These are phyloP conservation scores for Candida ortonii DNA, from an alignment of 805 yeast genomes.

Conservation along the genomic window DNA sequence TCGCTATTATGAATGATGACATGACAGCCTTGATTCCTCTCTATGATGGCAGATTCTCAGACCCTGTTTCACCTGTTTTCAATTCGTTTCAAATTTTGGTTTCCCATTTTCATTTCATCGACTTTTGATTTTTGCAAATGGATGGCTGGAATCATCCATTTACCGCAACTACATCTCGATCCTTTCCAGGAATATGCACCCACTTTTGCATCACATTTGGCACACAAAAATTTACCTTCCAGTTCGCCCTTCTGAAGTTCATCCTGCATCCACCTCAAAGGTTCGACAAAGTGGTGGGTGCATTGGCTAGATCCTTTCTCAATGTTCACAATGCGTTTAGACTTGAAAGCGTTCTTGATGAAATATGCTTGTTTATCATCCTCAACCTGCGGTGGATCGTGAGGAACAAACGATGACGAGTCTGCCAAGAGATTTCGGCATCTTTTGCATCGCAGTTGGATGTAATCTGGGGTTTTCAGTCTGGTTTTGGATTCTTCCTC, in stretches of 20 bases:
- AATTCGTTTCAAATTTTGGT: not conserved
- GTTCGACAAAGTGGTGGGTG: slow-evolving; percentile 86
- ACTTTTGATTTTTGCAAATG: slow-evolving; percentile 78
- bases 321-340: slow-evolving; percentile 56
- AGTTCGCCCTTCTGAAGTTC: slow-evolving; percentile 71
- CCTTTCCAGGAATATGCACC: slow-evolving; percentile 97
- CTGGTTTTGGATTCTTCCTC: not conserved
- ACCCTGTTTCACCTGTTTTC: too few species aligned
- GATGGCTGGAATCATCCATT: slow-evolving; percentile 92
- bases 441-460: slow-evolving; percentile 65
- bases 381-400: slow-evolving; percentile 57
- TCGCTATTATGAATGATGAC: too few species aligned
- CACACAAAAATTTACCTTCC: slow-evolving; percentile 86
- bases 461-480: too few species aligned
- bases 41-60: too few species aligned
- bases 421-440: slow-evolving; percentile 74
- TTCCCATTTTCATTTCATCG: slow-evolving; percentile 48
- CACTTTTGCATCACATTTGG: slow-evolving; percentile 77
- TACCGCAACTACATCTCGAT: slow-evolving; percentile 88
- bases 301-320: slow-evolving; percentile 60
- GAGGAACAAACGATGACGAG: slow-evolving; percentile 58
- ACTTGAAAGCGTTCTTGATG: slow-evolving; percentile 58
- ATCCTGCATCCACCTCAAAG: slow-evolving; percentile 85
- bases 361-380: slow-evolving; percentile 66
- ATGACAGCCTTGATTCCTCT: too few species aligned